These are phyloP conservation scores for Tricholoma saponaceum DNA, from an alignment of 768 basidiomycete genomes.

Conservation along the genomic window DNA sequence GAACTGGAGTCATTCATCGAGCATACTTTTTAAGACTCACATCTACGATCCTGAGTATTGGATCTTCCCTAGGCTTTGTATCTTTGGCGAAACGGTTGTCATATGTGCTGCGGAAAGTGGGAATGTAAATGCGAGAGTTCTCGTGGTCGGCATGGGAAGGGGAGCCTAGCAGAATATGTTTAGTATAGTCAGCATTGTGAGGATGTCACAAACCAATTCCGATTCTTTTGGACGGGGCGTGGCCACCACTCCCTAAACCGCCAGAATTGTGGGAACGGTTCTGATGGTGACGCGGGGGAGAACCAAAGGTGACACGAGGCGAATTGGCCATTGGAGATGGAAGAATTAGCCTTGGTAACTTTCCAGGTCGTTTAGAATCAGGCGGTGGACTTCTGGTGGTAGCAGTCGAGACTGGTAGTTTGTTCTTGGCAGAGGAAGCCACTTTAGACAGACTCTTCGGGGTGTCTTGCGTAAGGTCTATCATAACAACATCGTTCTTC, in stretches of 20 bases:
- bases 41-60: slow-evolving; percentile 32
- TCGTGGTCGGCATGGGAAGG: not conserved
- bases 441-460: slow-evolving; percentile 5
- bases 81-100: not conserved
- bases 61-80: slow-evolving; percentile 1
- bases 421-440: not conserved
- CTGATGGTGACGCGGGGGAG: not conserved
- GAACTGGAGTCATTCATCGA: not conserved
- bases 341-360: not conserved
- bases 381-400: not conserved
- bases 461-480: slow-evolving; percentile 41
- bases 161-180: not conserved
- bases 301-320: not conserved
- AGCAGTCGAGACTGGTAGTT: not conserved
- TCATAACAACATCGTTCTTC: slow-evolving; percentile 25
- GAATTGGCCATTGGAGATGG: not conserved
- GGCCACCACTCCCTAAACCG: not conserved
- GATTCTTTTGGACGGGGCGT: not conserved
- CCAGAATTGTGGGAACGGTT: not conserved
- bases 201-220: not conserved
- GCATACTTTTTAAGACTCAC: slow-evolving; percentile 22
- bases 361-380: not conserved
- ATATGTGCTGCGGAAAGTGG: not conserved
- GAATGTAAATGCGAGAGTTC: not conserved
- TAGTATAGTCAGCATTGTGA: not conserved